These are phyloP conservation scores for Asterophora parasitica DNA, from an alignment of 768 basidiomycete species.

Conservation along the genomic window DNA sequence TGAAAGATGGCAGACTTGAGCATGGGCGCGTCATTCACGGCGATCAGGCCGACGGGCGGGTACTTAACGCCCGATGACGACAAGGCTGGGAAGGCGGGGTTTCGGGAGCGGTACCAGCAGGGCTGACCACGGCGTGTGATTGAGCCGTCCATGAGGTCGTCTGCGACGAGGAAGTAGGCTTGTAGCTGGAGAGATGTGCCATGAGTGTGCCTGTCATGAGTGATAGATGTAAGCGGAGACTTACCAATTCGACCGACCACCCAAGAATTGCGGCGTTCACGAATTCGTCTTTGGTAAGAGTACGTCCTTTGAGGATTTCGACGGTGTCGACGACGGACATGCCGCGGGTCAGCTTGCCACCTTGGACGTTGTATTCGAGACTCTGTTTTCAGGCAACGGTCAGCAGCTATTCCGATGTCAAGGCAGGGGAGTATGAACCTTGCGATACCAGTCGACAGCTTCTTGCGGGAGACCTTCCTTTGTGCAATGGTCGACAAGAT, in stretches of 20 bases:
- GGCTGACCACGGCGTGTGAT: slow-evolving; percentile 92
- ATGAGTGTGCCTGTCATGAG: not conserved
- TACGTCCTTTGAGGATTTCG: slow-evolving; percentile 74
- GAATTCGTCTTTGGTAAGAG: slow-evolving; percentile 79
- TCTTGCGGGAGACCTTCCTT: slow-evolving; percentile 76
- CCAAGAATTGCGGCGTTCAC: slow-evolving; percentile 83
- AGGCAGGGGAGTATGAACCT: slow-evolving; percentile 43
- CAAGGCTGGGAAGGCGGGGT: slow-evolving; percentile 8
- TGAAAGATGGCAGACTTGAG: slow-evolving; percentile 91
- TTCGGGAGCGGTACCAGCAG: slow-evolving; percentile 73
- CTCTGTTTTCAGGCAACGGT: slow-evolving; percentile 40
- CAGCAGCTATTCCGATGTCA: not conserved
- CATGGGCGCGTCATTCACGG: slow-evolving; percentile 96
- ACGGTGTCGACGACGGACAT: slow-evolving; percentile 91
- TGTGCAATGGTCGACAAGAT: slow-evolving; percentile 66
- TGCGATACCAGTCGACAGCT: slow-evolving; percentile 77
- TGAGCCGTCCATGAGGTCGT: slow-evolving; percentile 97
- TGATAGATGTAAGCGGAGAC: slow-evolving; percentile 19
- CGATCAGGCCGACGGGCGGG: slow-evolving; percentile 66
- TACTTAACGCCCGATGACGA: slow-evolving; percentile 9
- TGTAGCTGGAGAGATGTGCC: slow-evolving; percentile 57
- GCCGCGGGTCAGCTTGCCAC: slow-evolving; percentile 93
- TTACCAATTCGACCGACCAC: slow-evolving; percentile 92
- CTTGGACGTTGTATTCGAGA: slow-evolving; percentile 88
- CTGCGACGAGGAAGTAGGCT: slow-evolving; percentile 93